Evolutionary conservation across 495 filamentous ascomycete genomes (phyloP).

Genomic region (Aeminium ludgeri): DNA sequence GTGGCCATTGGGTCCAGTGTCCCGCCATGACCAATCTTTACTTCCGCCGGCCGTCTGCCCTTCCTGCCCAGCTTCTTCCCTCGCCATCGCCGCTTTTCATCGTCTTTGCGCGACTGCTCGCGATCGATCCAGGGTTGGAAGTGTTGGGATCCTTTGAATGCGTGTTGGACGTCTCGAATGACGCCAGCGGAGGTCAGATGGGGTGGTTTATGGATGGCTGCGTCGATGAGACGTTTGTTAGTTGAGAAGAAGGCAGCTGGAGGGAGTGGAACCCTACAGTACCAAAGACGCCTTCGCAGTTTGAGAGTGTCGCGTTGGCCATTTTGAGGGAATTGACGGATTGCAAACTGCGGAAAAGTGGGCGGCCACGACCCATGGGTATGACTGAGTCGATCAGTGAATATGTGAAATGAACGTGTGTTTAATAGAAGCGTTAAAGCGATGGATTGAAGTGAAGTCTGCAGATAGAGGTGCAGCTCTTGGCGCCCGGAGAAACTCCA

Average conservation of each 20-base stretch:
- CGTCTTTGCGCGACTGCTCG: slow-evolving; percentile 33
- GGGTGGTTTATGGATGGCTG: slow-evolving; percentile 85
- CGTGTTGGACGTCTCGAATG: slow-evolving; percentile 61
- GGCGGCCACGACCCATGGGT: no score
- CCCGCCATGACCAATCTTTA: slow-evolving; percentile 94
- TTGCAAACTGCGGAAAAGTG: no score
- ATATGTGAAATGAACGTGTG: not conserved
- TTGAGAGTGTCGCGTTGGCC: no score
- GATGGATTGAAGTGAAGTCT: no score
- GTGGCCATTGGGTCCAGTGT: slow-evolving; percentile 90
- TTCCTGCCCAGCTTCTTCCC: slow-evolving; percentile 31
- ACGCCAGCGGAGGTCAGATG: slow-evolving; percentile 73
- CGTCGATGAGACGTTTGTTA: not conserved
- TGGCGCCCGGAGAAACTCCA: no score
- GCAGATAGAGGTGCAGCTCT: no score
- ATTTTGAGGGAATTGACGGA: no score
- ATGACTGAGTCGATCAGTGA: not conserved
- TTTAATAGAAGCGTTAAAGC: no score
- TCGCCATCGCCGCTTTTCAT: slow-evolving; percentile 18
- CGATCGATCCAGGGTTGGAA: slow-evolving; percentile 58
- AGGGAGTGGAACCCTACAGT: slow-evolving; percentile 15
- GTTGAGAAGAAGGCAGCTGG: not conserved
- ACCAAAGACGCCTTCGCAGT: slow-evolving; percentile 17
- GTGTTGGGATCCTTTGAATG: slow-evolving; percentile 62
- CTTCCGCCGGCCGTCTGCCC: slow-evolving; percentile 39